phyloP scores from a whole-genome alignment of 2,329 filamentous ascomycete genomes.

The Pseudogymnoascus sp. region DNA sequence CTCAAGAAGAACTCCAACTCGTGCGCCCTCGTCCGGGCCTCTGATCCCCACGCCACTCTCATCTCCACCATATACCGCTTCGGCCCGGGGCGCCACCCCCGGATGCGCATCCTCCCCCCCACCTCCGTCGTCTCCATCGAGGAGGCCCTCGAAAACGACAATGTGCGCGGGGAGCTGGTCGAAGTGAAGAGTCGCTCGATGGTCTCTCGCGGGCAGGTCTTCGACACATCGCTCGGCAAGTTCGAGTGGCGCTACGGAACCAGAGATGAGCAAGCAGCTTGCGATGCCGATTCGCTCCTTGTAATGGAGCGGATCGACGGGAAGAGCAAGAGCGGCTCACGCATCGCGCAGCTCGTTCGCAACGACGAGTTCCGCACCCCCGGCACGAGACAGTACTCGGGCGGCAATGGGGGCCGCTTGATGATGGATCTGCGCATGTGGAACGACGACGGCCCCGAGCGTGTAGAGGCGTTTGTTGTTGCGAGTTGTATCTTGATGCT shows the following conservation, averaged over 20 bases:
- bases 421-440: conserved; percentile 12
- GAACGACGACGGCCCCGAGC: conserved; percentile 1
- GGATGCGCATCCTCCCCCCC: conserved; percentile 10
- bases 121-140: conserved; percentile 8
- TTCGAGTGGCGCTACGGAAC: conserved; percentile 15
- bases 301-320: conserved; percentile 10
- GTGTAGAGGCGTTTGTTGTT: conserved; percentile 13
- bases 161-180: conserved; percentile 9
- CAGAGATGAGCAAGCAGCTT: conserved; percentile 10
- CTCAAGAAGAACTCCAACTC: conserved; percentile 9
- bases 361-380: conserved; percentile 12
- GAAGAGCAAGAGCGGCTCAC: neutral
- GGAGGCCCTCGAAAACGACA: conserved; percentile 11
- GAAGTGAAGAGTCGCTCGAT: conserved; percentile 13
- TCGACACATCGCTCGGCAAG: conserved; percentile 12
- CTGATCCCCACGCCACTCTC: conserved; percentile 7
- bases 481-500: conserved; percentile 12
- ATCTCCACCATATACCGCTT: conserved; percentile 15
- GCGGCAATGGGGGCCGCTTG: conserved; percentile 14
- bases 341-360: conserved; percentile 13
- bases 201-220: conserved; percentile 9
- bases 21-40: conserved; percentile 3
- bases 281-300: conserved; percentile 12
- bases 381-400: conserved; percentile 9
- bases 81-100: conserved; percentile 12